Evolutionary conservation across 2,329 filamentous ascomycete species (phyloP), one percentile per base, ranked within the genome.

Genomic region (Penicillium sp.): DNA sequence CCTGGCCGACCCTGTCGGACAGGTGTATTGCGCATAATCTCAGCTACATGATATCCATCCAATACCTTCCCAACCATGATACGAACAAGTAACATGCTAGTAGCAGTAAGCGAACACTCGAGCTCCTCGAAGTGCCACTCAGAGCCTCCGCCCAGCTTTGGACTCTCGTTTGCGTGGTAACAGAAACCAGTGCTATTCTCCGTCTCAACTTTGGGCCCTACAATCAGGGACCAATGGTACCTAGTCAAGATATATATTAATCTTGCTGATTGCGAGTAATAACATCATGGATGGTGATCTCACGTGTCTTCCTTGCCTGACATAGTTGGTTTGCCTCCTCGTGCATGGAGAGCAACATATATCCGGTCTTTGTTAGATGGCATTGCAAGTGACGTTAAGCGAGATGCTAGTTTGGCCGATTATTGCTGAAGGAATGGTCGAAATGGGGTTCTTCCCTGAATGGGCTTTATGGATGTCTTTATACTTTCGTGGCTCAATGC

Each of bases 191-290:
- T 38, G 10, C 42, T 53, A n/a, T 52, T 56, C 2, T 61, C 32
- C 10, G 42, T 40, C 45, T 74, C 65, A n/a, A 47, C n/a, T 58
- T 76, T 76, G 8, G 72, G 73, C 11, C 72, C 73, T 14, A 72
- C 58, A n/a, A 76, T 67, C 16, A 76, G 58, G 11, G 70, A 71
- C 73, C 72, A 76, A 47, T 76, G 73, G 56, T 75, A 76, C 26
- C 70, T 76, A 44, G 32, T 29, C 49, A 20, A 20, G 39, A 38
- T 18, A 6, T 46, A 39, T n/a, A 51, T 55, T 20, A 60, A 37
- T 37, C 13, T 50, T 37, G 22, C 40, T 46, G 16, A 13, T 13
- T 29, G 26, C 14, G 9, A 24, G 24, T 11, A 16, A 26, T 10
- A 18, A 13, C 24, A 10, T 37, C 24, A 16, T 47, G 22, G 9